Percentiles rank a stretch among this genome's conserved stretches.
Conservation (phyloP, 2,329 filamentous ascomycete genomes). For the Metarhizium rileyi region DNA sequence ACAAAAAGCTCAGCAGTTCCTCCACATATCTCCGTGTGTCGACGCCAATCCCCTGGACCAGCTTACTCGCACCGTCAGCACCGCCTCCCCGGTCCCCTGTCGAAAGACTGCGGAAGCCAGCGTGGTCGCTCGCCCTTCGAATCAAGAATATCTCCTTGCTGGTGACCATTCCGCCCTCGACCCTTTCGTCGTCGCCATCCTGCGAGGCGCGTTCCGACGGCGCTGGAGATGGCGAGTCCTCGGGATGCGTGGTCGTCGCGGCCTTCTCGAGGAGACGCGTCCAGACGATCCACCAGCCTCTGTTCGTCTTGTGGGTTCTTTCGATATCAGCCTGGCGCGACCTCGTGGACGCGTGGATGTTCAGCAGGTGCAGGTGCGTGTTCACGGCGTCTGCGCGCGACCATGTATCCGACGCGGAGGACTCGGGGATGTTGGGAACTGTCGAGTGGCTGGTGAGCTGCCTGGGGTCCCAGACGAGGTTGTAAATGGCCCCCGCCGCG, state of each 20-base stretch:
- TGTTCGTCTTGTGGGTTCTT: constrained; percentile 54
- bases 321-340: constrained; percentile 38
- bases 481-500: constrained; percentile 35
- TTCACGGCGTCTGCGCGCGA: constrained; percentile 53
- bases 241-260: constrained; percentile 7
- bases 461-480: constrained; percentile 41
- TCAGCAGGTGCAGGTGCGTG: constrained; percentile 55
- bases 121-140: constrained; percentile 48
- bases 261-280: constrained; percentile 39
- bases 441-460: constrained; percentile 3
- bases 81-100: constrained; percentile 32
- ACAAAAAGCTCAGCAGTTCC: constrained; percentile 52
- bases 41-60: constrained; percentile 66
- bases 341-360: constrained; percentile 39
- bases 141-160: constrained; percentile 54
- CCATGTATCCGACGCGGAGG: constrained; percentile 31
- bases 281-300: constrained; percentile 65
- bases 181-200: not conserved
- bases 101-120: constrained; percentile 25
- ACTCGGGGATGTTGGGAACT: constrained; percentile 4
- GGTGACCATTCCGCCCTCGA: constrained; percentile 11
- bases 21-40: constrained; percentile 70
- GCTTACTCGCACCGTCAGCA: constrained; percentile 45
- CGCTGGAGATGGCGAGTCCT: constrained; percentile 11
- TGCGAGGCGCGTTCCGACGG: not conserved